Evolutionary conservation across 2,329 filamentous ascomycete species (phyloP).

Genomic region (Scleromitrula shiraiana): DNA sequence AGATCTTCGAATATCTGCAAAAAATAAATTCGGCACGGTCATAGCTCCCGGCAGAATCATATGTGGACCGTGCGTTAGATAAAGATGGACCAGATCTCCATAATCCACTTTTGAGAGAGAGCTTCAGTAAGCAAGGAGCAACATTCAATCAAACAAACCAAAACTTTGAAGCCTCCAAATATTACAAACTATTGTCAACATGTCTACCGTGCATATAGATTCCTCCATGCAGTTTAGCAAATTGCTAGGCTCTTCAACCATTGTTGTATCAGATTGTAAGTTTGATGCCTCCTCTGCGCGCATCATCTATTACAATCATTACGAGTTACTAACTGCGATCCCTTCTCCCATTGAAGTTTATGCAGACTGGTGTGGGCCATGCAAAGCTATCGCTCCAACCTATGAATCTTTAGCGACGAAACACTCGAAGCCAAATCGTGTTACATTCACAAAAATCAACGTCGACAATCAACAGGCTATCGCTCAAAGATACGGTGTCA

Average conservation of each 20-base stretch:
- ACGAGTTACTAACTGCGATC: slow-evolving; percentile 2
- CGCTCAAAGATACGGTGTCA: slow-evolving; percentile 67
- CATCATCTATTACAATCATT: slow-evolving; percentile 25
- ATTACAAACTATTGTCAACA: slow-evolving; percentile 14
- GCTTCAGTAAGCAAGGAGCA: neutral
- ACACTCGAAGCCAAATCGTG: slow-evolving; percentile 69
- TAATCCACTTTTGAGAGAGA: neutral
- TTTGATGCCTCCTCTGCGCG: slow-evolving; percentile 23
- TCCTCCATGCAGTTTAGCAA: slow-evolving; percentile 65
- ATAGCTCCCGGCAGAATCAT: slow-evolving; percentile 16
- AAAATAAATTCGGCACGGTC: slow-evolving; percentile 14
- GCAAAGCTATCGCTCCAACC: slow-evolving; percentile 82
- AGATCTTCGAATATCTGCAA: slow-evolving; percentile 1
- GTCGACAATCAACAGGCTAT: slow-evolving; percentile 76
- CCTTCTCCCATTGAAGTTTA: slow-evolving; percentile 55
- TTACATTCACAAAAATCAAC: slow-evolving; percentile 89
- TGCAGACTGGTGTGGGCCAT: slow-evolving; percentile 91
- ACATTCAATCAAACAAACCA: neutral
- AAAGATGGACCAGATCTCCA: slow-evolving; percentile 10
- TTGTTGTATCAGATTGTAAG: slow-evolving; percentile 88
- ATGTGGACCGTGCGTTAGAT: slow-evolving; percentile 3
- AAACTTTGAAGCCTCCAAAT: neutral
- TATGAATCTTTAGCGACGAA: slow-evolving; percentile 79
- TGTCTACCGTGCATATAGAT: slow-evolving; percentile 43
- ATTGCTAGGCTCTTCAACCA: slow-evolving; percentile 61